Evolutionary conservation across 495 filamentous ascomycete genomes (phyloP), one percentile per base, ranked within the genome.

Genomic region (Aspergillus cavernicola): DNA sequence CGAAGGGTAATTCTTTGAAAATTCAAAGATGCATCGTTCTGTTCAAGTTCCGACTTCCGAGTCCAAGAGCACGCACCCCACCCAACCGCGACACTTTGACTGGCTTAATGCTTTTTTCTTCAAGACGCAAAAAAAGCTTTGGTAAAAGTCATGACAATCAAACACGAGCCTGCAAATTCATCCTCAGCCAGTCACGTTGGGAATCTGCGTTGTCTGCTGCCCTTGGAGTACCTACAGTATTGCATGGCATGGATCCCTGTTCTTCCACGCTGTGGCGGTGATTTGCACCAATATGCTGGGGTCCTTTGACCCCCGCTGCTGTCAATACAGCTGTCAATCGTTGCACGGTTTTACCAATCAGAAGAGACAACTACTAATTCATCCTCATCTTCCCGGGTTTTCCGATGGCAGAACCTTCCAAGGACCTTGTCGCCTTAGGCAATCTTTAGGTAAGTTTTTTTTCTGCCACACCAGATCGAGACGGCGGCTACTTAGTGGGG

Each of bases 401-500:
- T 32, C 39, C 39, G 39, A 26, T 28, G 29, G 4, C 16, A 36
- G 44, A 18, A 36, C 44, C 13, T n/a, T 24, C 15, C 29, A 29
- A 29, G 41, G 41, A 11, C 20, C 19, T 7, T 36, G 4, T 7
- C 18, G 8, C 8, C 38, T 23, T 3, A 5, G 26, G 11, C 31
- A 33, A 33, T n/a, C 31, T 33, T n/a, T 11, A 33, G 31, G 31
- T 33, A 33, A 33, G 31, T 33, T 33, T 38, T 16, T 9, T 16
- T 38, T 40, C 9, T 22, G 29, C 42, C 38, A 37, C 7, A 32
- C n/a, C 56, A 58, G 50, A 53, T 44, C 44, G 44, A 53, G 50
- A 49, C 32, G 40, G 19, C 31, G 36, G 26, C 19, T 20, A 36
- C 24, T 45, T 58, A 58, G 58, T 53, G 58, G 58, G 28, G 53